phyloP scores from a whole-genome alignment of 345 rosid genomes.

The Corymbia maculata region DNA sequence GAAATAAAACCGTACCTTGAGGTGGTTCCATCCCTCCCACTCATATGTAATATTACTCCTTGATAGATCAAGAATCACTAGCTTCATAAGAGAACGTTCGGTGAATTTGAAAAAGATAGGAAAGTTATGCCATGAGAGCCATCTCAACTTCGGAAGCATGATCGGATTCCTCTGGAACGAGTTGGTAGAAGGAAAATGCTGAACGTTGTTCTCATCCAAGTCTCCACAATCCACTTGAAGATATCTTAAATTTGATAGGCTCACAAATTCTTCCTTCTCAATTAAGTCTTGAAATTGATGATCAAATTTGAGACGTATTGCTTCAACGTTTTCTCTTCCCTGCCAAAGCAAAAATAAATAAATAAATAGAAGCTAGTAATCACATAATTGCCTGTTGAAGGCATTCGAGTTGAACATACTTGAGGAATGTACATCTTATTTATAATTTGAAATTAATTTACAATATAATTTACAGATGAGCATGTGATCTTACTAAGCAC shows the following conservation, averaged over 20 bases:
- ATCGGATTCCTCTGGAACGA: not conserved
- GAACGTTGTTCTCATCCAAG: fast-evolving
- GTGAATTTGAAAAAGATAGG: not conserved
- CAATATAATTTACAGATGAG: not conserved
- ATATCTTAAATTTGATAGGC: not conserved
- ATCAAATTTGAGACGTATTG: not conserved
- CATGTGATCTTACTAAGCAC: not conserved
- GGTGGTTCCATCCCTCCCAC: not conserved
- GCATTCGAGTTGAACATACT: not conserved
- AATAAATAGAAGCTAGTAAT: not conserved
- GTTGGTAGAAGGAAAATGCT: not conserved
- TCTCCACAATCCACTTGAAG: not conserved
- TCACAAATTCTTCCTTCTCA: not conserved
- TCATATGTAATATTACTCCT: fast-evolving
- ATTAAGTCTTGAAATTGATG: not conserved
- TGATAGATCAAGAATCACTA: not conserved
- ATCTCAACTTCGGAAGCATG: not conserved
- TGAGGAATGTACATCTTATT: not conserved
- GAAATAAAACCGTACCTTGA: not conserved
- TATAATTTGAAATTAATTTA: not conserved
- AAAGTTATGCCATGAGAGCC: not conserved
- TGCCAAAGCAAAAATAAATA: not conserved
- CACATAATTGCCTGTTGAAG: not conserved
- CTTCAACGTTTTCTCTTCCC: not conserved
- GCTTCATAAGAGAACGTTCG: fast-evolving